Conservation (phyloP, 2,329 filamentous ascomycete genomes). For the Pseudogymnoascus sp. region DNA sequence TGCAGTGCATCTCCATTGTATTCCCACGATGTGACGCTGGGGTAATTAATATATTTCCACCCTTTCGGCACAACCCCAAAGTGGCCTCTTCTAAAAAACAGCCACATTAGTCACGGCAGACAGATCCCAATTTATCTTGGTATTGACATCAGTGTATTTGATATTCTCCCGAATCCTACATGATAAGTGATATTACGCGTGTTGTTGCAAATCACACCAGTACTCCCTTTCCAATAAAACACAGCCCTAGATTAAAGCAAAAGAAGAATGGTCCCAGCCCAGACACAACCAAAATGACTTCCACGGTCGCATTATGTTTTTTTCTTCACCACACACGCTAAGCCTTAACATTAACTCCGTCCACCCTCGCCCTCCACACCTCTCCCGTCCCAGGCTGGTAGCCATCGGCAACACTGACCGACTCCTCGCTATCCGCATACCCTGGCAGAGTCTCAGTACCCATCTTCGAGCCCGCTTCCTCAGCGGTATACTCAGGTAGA, state of each 20-base stretch:
- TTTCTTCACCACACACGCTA: neutral
- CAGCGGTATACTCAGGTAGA: neutral
- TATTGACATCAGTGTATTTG: neutral
- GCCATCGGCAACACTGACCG: neutral
- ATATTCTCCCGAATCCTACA: neutral
- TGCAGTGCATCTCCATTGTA: neutral
- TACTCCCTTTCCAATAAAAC: neutral
- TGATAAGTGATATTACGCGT: conserved; percentile 3
- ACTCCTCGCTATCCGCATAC: neutral
- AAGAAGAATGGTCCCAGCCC: conserved; percentile 1
- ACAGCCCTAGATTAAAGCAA: neutral
- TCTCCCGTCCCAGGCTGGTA: conserved; percentile 3
- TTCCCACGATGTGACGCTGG: neutral
- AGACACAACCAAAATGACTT: neutral
- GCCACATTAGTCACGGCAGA: neutral
- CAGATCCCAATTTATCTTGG: neutral
- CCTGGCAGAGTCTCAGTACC: neutral
- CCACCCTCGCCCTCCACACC: neutral
- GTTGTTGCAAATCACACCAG: neutral
- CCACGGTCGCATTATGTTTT: neutral
- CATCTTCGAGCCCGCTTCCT: neutral
- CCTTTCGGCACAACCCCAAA: neutral
- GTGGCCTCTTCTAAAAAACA: neutral
- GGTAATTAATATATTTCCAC: neutral
- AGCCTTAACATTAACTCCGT: neutral